Percentiles rank a stretch among this genome's conserved stretches.
phyloP scores from a whole-genome alignment of 768 basidiomycete genomes.

The Calocera cornea region DNA sequence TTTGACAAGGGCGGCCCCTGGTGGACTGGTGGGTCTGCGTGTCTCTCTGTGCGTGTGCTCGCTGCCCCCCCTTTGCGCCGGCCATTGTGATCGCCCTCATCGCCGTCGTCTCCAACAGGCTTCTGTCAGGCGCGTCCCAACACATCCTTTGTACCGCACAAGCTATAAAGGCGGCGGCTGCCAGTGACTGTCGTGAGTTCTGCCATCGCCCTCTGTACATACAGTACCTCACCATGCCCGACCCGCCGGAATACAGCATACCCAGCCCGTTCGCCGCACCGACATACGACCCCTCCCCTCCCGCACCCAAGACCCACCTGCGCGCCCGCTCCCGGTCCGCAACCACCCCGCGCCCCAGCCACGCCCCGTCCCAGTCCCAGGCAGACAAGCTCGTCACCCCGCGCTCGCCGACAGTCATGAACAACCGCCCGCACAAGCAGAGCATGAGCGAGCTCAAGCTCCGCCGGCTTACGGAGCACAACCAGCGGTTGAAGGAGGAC shows the following conservation, averaged over 20 bases:
- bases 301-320: neutral
- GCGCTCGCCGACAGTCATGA: constrained; percentile 14
- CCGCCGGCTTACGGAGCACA: constrained; percentile 83
- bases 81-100: too few relatives aligned
- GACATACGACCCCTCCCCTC: too few relatives aligned
- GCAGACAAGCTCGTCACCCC: constrained; percentile 1
- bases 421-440: constrained; percentile 41
- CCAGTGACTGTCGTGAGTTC: too few relatives aligned
- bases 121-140: too few relatives aligned
- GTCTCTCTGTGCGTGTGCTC: neutral
- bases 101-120: too few relatives aligned
- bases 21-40: neutral
- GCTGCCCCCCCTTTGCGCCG: too few relatives aligned
- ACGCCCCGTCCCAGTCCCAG: neutral
- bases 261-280: too few relatives aligned
- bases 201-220: too few relatives aligned
- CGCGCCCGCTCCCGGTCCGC: neutral
- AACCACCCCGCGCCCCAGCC: neutral
- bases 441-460: constrained; percentile 98
- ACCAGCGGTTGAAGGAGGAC: constrained; percentile 80
- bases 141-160: too few relatives aligned
- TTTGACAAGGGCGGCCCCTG: neutral
- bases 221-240: too few relatives aligned
- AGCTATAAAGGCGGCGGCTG: too few relatives aligned
- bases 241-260: too few relatives aligned